A percentile compares a stretch with the other conserved stretches of the same genome.
Conservation (phyloP, 1,139 yeast species). For the Yamadazyma jaroonii region DNA sequence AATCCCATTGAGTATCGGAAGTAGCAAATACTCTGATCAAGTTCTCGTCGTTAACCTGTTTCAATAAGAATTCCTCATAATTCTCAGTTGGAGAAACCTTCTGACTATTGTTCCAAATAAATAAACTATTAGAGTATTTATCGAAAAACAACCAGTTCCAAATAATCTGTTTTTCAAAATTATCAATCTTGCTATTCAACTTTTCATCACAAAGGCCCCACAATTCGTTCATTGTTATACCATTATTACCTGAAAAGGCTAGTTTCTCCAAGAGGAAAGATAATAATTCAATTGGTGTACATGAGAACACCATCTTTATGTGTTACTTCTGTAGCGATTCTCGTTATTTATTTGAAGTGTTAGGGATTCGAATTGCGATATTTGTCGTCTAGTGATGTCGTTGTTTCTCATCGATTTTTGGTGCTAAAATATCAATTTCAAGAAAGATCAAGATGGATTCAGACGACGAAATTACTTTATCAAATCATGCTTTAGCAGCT, state of each 20-base stretch:
- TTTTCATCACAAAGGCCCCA: slow-evolving; percentile 27
- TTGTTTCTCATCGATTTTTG: neutral
- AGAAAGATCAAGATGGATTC: slow-evolving; percentile 25
- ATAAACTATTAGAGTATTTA: slow-evolving; percentile 9
- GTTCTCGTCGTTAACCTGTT: slow-evolving; percentile 13
- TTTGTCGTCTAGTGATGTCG: slow-evolving; percentile 2
- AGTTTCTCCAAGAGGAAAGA: slow-evolving; percentile 25
- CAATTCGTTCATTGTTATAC: slow-evolving; percentile 27
- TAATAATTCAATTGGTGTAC: slow-evolving; percentile 30
- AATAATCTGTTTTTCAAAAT: slow-evolving; percentile 34
- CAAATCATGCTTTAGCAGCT: slow-evolving; percentile 76
- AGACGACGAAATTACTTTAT: slow-evolving; percentile 50
- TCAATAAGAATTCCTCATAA: slow-evolving; percentile 21
- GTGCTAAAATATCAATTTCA: neutral
- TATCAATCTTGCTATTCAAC: slow-evolving; percentile 22
- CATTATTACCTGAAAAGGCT: slow-evolving; percentile 37
- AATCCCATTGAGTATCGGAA: slow-evolving; percentile 40
- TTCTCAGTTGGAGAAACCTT: slow-evolving; percentile 9
- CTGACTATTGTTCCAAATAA: slow-evolving; percentile 15
- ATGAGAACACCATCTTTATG: slow-evolving; percentile 15
- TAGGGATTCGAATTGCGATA: slow-evolving; percentile 4
- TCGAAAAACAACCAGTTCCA: slow-evolving; percentile 42
- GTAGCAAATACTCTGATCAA: slow-evolving; percentile 29
- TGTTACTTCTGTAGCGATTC: neutral
- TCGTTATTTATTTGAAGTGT: neutral